Percentiles rank a stretch among this genome's conserved stretches.
phyloP scores from a whole-genome alignment of 2,329 filamentous ascomycete genomes.

The Peltaster fructicola region DNA sequence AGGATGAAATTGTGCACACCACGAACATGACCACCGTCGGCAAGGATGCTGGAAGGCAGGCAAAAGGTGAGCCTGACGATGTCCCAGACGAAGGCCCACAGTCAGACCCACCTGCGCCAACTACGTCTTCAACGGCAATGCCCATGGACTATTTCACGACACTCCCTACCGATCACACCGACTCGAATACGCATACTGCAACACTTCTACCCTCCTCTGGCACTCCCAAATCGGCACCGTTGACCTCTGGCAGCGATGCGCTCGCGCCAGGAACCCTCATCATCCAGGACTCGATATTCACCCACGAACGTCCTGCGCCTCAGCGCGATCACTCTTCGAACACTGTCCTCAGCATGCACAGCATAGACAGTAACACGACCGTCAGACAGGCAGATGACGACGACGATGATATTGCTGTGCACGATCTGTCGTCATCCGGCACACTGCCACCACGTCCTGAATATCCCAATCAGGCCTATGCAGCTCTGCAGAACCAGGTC shows the following conservation, averaged over 20 bases:
- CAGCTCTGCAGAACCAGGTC: slow-evolving; percentile 28
- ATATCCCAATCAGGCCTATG: slow-evolving; percentile 33
- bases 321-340: slow-evolving; percentile 24
- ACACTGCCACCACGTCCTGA: slow-evolving; percentile 21
- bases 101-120: too few species aligned
- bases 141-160: too few species aligned
- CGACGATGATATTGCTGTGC: slow-evolving; percentile 6
- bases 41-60: too few species aligned
- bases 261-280: too few species aligned
- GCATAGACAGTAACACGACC: slow-evolving; percentile 21
- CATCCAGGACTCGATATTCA: slow-evolving; percentile 6
- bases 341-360: slow-evolving; percentile 24
- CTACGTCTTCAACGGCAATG: too few species aligned
- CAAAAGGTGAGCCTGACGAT: too few species aligned
- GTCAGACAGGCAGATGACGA: slow-evolving; percentile 11
- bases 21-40: too few species aligned
- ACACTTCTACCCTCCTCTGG: slow-evolving; percentile 3
- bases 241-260: slow-evolving; percentile 3
- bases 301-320: slow-evolving; percentile 19
- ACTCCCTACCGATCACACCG: slow-evolving; percentile 2
- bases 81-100: too few species aligned
- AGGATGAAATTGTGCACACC: too few species aligned
- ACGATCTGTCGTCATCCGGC: too few species aligned
- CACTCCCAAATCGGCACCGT: slow-evolving; percentile 7
- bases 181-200: slow-evolving; percentile 1